phyloP scores from a whole-genome alignment of 179 eudicot genomes.

The Spinacia oleracea region DNA sequence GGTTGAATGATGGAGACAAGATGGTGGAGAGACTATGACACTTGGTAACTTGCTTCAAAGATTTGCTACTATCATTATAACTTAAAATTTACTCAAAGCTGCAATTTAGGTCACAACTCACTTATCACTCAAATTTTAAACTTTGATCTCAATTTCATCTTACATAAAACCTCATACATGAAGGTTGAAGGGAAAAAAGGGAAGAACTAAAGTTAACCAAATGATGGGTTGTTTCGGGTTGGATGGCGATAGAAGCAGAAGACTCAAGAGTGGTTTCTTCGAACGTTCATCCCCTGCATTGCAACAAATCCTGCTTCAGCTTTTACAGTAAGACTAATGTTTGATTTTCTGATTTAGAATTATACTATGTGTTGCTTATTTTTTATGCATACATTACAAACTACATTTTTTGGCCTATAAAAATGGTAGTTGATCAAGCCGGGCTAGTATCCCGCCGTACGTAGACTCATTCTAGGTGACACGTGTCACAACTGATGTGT shows the following conservation, averaged over 20 bases:
- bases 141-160: slow-evolving; percentile 12
- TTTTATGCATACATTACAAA: too few species aligned
- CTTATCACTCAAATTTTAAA: slow-evolving; percentile 12
- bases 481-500: too few species aligned
- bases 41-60: slow-evolving; percentile 49
- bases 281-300: slow-evolving; percentile 40
- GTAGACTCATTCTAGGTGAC: too few species aligned
- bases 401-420: too few species aligned
- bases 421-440: too few species aligned
- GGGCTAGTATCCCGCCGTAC: too few species aligned
- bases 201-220: not conserved
- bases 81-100: slow-evolving; percentile 34
- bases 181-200: not conserved
- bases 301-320: slow-evolving; percentile 33
- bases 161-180: slow-evolving; percentile 9
- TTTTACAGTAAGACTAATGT: slow-evolving; percentile 21
- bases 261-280: slow-evolving; percentile 24
- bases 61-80: slow-evolving; percentile 39
- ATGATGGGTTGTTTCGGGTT: slow-evolving; percentile 36
- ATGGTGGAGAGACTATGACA: not conserved
- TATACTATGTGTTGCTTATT: too few species aligned
- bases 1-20: not conserved
- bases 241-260: slow-evolving; percentile 11
- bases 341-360: not conserved
- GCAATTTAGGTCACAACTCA: slow-evolving; percentile 26